Base-by-base conservation (phyloP, 1,139 yeast species). In the Hemisphaericaspora lyxosophila region DNA sequence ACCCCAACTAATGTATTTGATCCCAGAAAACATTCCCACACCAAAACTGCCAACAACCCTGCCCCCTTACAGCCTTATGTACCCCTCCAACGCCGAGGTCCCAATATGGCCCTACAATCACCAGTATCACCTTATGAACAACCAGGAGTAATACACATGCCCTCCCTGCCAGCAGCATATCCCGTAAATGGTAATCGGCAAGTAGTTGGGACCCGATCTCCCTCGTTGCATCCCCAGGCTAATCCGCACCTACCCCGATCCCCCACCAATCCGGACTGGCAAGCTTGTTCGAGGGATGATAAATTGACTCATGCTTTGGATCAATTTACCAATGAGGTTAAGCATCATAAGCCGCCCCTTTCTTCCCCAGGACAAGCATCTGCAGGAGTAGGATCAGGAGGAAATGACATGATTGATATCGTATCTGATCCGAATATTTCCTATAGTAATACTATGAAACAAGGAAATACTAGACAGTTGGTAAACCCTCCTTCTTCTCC, bases 221-320 rank as follows among this genome's bases (percentile, higher is more conserved):
- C 39, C 3, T 19, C 29, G 12, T 18, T 31, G 16, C 7, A 14
- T 16, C 15, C 13, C 14, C 30, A 17, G 14, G 9, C 31, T 18
- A 26, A 26, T 19, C 33, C 15, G 11, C 29, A 33, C 2, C 34
- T 29, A 13, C 39, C 32, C 24, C 13, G 14, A 12, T 27, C 33
- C 15, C 33, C 35, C 17, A 25, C 35, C 24, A 29, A 40, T 34
- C 36, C 13, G 20, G 19, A 30, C 8, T 31, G 24, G 17, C 35
- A 33, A 32, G 26, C 18, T 17, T 12, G 13, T 23, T 14, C 34
- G n/a, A 36, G 46, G 19, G 44, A 40, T 31, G 50, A 46, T 27
- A 49, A 63, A 36, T 50, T 67, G 28, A 57, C 67, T 1, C 42
- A 54, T 3, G 66, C 67, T 4, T 59, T 68, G 34, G 57, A 56